Base-by-base conservation (phyloP, 768 basidiomycete species). In the Tricholoma sp. region DNA sequence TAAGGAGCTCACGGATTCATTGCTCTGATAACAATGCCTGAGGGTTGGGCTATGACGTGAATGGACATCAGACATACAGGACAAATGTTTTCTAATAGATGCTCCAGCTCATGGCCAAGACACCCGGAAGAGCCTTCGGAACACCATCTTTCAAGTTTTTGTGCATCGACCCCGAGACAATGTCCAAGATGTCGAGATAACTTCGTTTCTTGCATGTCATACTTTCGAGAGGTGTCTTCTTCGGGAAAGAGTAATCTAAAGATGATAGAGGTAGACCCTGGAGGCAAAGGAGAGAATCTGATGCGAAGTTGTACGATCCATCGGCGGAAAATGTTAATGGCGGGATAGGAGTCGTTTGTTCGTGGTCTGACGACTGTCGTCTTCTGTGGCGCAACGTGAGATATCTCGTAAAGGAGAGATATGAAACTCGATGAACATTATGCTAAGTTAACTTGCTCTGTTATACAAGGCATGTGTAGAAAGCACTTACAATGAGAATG, bases 211-310 rank as follows among this genome's bases (percentile, higher is more conserved):
- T 88, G 82, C 64, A 94, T 74, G 33, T 83, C 82, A 62, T 87
- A 95, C 67, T 83, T 83, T 20, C 94, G 76, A 13, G 79, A 69
- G 1, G 73, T 63, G 57, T 94, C 91, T 55, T 91, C 84, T 58
- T 94, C 86, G 0, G 94, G 93, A 65, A 94, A 95, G n/a, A 96
- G 72, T 4, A 94, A 69, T 6, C 84, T 81, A 63, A 95, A 85
- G 31, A 91, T 70, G 5, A 79, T 77, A 12, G 77, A 74, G 8
- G 85, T 82, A 0, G 83, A 85, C 4, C 80, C 77, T 0, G 66
- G 65, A 0, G 82, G 80, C 18, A 87, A 68, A 12, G 83, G 80
- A 11, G 69, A 65, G 63, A 76, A 82, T 13, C 67, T 60, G n/a
- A 48, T 59, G 55, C 68, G 75, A 32, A 87, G 68, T 11, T 67